Conservation (phyloP, 257 asterid species). For the Primulina huaijiensis region DNA sequence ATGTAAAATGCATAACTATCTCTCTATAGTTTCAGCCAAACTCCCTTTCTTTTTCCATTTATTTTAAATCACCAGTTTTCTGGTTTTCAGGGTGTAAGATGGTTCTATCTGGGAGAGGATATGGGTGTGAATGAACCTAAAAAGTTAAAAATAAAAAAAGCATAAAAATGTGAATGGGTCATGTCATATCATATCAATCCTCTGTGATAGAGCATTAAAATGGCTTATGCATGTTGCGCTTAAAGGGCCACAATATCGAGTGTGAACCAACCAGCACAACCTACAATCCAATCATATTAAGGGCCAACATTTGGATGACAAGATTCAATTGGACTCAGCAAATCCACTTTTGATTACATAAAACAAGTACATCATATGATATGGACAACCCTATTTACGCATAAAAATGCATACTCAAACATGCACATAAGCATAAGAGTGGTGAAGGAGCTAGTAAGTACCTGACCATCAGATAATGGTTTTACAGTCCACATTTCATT, state of each 20-base stretch:
- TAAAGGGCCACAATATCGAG: no score
- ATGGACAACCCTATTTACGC: background rate
- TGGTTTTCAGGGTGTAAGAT: background rate
- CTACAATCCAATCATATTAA: slow-evolving; percentile 8
- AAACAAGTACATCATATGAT: slow-evolving; percentile 3
- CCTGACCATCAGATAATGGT: slow-evolving; percentile 96
- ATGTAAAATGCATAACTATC: background rate
- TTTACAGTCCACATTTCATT: slow-evolving; percentile 89
- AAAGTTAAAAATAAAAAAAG: no score
- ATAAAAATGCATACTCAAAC: background rate
- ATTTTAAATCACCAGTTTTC: background rate
- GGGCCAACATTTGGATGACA: background rate
- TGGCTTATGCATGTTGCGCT: no score
- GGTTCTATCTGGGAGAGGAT: no score
- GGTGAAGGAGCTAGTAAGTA: slow-evolving; percentile 27
- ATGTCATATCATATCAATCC: no score
- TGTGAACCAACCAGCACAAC: no score
- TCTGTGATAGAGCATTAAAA: no score
- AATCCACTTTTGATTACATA: slow-evolving; percentile 12
- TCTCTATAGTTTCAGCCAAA: background rate
- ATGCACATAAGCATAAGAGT: background rate
- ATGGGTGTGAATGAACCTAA: no score
- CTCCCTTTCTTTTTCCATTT: background rate
- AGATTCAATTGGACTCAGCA: background rate
- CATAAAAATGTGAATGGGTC: no score